Evolutionary conservation across 192 early-diverging fungal genomes (phyloP).

Genomic region (Chytriomyces confervae): DNA sequence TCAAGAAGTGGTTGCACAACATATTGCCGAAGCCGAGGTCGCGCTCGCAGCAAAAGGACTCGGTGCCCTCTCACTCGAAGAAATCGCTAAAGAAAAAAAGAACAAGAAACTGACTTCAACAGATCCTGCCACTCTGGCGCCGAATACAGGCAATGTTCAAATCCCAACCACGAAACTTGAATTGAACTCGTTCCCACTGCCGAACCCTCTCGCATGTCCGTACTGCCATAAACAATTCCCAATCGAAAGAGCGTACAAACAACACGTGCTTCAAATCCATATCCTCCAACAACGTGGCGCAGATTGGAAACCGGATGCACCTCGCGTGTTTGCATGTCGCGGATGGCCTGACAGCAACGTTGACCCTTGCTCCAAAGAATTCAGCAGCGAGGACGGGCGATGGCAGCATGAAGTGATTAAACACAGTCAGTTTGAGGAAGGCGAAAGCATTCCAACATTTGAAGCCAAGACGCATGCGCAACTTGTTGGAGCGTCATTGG

Average conservation of each 20-base stretch:
- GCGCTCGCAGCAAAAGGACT: neutral
- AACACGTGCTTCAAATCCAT: slow-evolving; percentile 62
- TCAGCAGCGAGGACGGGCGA: slow-evolving; percentile 39
- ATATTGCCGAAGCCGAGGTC: neutral
- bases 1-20: neutral
- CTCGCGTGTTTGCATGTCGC: slow-evolving; percentile 33
- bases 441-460: slow-evolving; percentile 40
- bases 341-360: slow-evolving; percentile 16
- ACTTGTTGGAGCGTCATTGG: slow-evolving; percentile 1
- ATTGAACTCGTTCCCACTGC: slow-evolving; percentile 33
- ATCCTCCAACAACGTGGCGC: slow-evolving; percentile 52
- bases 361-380: slow-evolving; percentile 43
- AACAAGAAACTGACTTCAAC: neutral
- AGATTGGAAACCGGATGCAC: slow-evolving; percentile 48
- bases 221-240: slow-evolving; percentile 54
- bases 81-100: neutral
- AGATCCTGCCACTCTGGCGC: neutral
- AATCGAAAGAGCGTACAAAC: slow-evolving; percentile 45
- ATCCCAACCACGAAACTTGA: slow-evolving; percentile 29
- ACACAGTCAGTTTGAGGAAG: slow-evolving; percentile 43
- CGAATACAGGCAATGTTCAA: neutral
- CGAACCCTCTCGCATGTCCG: slow-evolving; percentile 45
- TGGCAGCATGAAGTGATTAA: slow-evolving; percentile 59
- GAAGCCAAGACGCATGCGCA: slow-evolving; percentile 23
- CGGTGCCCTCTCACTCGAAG: neutral